A percentile compares a stretch with the other conserved stretches of the same genome.
These are phyloP conservation scores for Hyphodiscus sp. DNA, from an alignment of 2,329 filamentous ascomycete species.

Conservation along the genomic window DNA sequence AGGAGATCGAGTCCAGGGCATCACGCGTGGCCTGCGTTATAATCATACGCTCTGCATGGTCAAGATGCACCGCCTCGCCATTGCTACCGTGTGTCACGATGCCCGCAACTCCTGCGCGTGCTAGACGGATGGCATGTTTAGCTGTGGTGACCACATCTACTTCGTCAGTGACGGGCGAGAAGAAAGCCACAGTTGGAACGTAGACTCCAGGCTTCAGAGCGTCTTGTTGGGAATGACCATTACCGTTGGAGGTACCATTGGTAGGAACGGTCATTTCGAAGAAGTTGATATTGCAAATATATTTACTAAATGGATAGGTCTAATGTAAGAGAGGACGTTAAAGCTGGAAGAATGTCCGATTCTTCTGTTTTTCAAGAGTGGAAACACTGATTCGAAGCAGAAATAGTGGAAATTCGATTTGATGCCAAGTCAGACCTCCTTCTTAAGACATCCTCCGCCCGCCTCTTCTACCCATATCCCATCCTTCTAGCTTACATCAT, in stretches of 20 bases:
- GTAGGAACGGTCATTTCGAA: neutral
- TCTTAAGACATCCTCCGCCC: too few relatives aligned
- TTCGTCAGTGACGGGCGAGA: slow-evolving; percentile 11
- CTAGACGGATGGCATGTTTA: slow-evolving; percentile 43
- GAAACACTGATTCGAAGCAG: too few relatives aligned
- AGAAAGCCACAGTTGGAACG: slow-evolving; percentile 45
- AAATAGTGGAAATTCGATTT: too few relatives aligned
- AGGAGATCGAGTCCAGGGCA: slow-evolving; percentile 19
- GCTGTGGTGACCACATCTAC: slow-evolving; percentile 5
- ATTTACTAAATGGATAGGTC: too few relatives aligned
- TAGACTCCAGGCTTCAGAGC: slow-evolving; percentile 35
- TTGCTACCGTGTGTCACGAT: slow-evolving; percentile 39
- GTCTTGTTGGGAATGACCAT: neutral
- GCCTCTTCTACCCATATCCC: too few relatives aligned
- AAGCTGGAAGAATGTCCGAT: too few relatives aligned
- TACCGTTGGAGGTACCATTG: neutral
- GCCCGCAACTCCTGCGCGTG: slow-evolving; percentile 27
- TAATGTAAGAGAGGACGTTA: too few relatives aligned
- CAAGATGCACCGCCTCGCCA: slow-evolving; percentile 38
- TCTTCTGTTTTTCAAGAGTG: too few relatives aligned
- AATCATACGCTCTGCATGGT: slow-evolving; percentile 33
- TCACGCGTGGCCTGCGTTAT: slow-evolving; percentile 35
- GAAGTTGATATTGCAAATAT: neutral
- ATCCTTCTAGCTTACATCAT: too few relatives aligned
- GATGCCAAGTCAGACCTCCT: too few relatives aligned